Conservation (phyloP, 495 filamentous ascomycete species). For the Neurospora tetraspora region DNA sequence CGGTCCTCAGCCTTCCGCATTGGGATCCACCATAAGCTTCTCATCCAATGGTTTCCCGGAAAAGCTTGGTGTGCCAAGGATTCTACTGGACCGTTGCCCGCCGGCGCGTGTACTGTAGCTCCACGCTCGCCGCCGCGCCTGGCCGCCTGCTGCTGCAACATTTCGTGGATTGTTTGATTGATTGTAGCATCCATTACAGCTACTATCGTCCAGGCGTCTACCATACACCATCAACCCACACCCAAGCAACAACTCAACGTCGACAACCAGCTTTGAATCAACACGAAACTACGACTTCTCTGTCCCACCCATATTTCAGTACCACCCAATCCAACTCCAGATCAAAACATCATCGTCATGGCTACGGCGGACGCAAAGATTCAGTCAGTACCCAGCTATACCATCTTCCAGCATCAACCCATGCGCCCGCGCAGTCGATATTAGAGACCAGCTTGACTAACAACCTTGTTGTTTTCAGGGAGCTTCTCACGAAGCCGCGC, state of each 20-base stretch:
- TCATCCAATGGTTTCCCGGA: background rate
- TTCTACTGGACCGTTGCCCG: too few relatives aligned
- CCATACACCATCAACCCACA: background rate
- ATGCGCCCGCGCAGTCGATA: background rate
- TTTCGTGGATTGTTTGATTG: background rate
- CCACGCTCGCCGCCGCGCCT: background rate
- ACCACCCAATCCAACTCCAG: background rate
- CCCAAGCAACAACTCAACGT: background rate
- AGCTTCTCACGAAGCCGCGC: slow-evolving; percentile 71
- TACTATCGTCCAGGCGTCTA: background rate
- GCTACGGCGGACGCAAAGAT: background rate
- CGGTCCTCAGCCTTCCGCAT: background rate
- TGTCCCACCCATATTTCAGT: background rate
- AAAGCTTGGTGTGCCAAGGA: background rate
- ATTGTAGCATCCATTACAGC: background rate
- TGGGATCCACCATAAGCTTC: background rate
- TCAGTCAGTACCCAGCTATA: background rate
- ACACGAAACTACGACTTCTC: background rate
- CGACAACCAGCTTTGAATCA: background rate
- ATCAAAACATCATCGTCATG: background rate
- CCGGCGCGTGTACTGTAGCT: background rate
- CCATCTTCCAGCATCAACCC: background rate
- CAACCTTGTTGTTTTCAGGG: slow-evolving; percentile 35
- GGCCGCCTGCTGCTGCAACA: background rate
- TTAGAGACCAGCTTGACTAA: background rate